Evolutionary conservation across 345 rosid species (phyloP).

Genomic region (Rhodamnia rubescens): DNA sequence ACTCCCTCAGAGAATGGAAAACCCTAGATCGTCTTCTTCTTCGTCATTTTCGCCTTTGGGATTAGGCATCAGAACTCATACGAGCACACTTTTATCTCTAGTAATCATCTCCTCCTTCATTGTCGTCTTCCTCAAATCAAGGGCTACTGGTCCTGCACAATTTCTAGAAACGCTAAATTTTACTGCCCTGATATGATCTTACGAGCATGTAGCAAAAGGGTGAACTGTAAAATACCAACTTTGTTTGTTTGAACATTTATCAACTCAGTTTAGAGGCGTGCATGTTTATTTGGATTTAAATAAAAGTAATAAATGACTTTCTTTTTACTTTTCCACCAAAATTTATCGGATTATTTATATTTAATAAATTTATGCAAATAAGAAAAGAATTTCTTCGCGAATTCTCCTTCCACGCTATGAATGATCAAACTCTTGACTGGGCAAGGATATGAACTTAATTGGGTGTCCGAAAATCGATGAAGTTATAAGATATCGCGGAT

Average conservation of each 20-base stretch:
- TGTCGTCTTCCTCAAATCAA: no score
- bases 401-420: background rate
- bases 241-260: no score
- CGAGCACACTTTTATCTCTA: no score
- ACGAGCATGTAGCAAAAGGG: no score
- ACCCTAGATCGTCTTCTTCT: no score
- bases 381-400: background rate
- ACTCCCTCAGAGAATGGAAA: no score
- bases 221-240: no score
- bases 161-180: background rate
- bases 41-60: no score
- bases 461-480: background rate
- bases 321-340: background rate
- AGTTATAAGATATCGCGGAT: background rate
- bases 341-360: no score
- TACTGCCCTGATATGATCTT: background rate
- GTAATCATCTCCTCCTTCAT: no score
- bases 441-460: background rate
- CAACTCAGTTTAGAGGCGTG: background rate
- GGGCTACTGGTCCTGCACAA: background rate
- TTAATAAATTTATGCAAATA: no score
- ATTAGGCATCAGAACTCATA: no score
- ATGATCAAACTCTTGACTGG: background rate
- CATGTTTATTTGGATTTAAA: background rate
- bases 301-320: background rate